Evolutionary conservation across 768 basidiomycete genomes (phyloP), one percentile per base, ranked within the genome.

Genomic region (Podaxis sp.): DNA sequence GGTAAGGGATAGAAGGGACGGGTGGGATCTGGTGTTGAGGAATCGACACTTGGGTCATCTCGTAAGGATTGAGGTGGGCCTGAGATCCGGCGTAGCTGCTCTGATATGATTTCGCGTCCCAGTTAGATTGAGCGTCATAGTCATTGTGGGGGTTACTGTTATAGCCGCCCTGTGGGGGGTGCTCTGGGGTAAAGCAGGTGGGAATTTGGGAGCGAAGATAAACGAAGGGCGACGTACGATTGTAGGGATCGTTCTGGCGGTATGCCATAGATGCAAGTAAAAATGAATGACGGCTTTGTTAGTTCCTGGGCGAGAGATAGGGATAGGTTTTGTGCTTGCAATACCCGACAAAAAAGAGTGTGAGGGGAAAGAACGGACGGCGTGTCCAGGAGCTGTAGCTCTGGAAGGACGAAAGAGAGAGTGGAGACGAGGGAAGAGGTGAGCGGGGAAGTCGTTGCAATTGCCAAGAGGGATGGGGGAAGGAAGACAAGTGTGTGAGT

Each of bases 61-160:
- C 87, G 57, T 89, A 82, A 28, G 87, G 81, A 56, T 85, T 83
- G 64, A 91, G 83, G 68, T 91, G 89, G 27, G 77, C 83, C 67
- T 91, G 88, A 4, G 90, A 91, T 71, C 87, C 85, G 65, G 79
- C 79, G 66, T 80, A 82, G 70, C 80, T 82, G 66, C 86, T 88
- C 69, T 85, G 80, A 70, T 82, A 83, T 27, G 87, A 89, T 62
- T 85, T 79, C 32, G 71, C 66, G 63, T 82, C 81, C 79, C 79
- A 82, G 57, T 80, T 79, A 44, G 69, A 60, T 25, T 84, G 79
- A 63, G 77, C 72, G 63, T 83, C 81, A 61, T 79, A 78, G 63
- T 76, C 73, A 54, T 73, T 70, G 62, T 61, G 65, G 63, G 79
- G 77, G 63, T 76, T 72, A 54, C 73, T 70, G 62, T 61, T 64